A percentile compares a stretch with the other conserved stretches of the same genome.
Evolutionary conservation across 371 early-diverging fungal genomes (phyloP).

Genomic region (Syncephalis fuscata): DNA sequence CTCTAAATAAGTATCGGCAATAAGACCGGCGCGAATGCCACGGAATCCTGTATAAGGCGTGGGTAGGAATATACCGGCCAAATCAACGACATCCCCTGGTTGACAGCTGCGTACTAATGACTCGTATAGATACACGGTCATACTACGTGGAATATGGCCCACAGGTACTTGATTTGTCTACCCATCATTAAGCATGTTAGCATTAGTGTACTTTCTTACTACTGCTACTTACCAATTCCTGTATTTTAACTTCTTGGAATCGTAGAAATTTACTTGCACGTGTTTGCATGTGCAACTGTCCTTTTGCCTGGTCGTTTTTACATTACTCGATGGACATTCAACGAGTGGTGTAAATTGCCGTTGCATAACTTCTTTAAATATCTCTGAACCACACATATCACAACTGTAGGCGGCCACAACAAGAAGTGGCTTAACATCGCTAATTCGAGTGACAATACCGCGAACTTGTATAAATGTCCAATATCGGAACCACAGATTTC

Average conservation of each 20-base stretch:
- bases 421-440: slow-evolving; percentile 92
- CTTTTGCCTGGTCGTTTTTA: slow-evolving; percentile 65
- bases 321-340: slow-evolving; percentile 86
- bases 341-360: slow-evolving; percentile 71
- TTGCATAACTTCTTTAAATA: slow-evolving; percentile 88
- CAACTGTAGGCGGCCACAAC: slow-evolving; percentile 90
- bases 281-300: slow-evolving; percentile 85
- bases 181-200: not conserved
- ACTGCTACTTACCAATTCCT: slow-evolving; percentile 60
- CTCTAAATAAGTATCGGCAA: slow-evolving; percentile 93
- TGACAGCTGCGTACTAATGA: slow-evolving; percentile 61
- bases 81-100: slow-evolving; percentile 85
- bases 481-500: slow-evolving; percentile 67
- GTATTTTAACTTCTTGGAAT: slow-evolving; percentile 91
- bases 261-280: slow-evolving; percentile 88
- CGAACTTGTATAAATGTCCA: slow-evolving; percentile 84
- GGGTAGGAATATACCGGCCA: slow-evolving; percentile 90
- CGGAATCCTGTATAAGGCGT: slow-evolving; percentile 88
- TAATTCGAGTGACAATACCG: slow-evolving; percentile 93
- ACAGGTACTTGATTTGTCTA: slow-evolving; percentile 95
- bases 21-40: slow-evolving; percentile 83
- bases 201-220: not conserved
- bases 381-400: slow-evolving; percentile 94
- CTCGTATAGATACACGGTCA: slow-evolving; percentile 84
- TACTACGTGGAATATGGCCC: slow-evolving; percentile 95